Conservation (phyloP, 495 filamentous ascomycete genomes). For the Penicillium canescens region DNA sequence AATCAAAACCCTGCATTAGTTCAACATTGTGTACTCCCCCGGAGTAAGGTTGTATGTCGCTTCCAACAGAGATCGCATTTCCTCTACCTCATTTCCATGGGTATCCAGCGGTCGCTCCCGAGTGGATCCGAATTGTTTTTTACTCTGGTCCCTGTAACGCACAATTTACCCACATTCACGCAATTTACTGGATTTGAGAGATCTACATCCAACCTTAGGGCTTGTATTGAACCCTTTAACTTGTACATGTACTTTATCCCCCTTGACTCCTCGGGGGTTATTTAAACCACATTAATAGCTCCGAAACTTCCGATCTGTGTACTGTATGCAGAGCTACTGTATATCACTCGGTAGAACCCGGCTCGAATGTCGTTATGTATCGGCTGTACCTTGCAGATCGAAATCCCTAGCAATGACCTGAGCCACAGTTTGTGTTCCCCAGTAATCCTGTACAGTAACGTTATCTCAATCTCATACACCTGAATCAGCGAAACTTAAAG, state of each 20-base stretch:
- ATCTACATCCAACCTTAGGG: no score
- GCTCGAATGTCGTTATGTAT: background rate
- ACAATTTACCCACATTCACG: background rate
- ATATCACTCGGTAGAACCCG: no score
- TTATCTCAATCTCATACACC: background rate
- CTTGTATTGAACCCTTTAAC: no score
- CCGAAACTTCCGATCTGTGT: no score
- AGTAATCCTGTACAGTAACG: background rate
- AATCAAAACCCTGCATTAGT: no score
- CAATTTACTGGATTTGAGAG: background rate
- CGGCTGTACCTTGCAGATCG: slow-evolving; percentile 7
- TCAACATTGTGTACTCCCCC: no score
- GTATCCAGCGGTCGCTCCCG: slow-evolving; percentile 15
- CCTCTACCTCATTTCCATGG: slow-evolving; percentile 7
- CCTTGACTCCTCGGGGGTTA: no score
- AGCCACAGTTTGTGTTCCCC: background rate
- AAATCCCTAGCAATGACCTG: slow-evolving; percentile 4
- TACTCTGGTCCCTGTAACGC: background rate
- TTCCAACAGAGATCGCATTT: background rate
- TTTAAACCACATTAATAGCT: no score
- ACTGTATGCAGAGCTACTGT: no score
- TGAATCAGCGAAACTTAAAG: background rate
- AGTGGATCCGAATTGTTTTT: slow-evolving; percentile 5
- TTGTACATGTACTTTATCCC: no score
- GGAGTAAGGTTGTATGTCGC: no score